Percentiles rank a stretch among this genome's conserved stretches.
Evolutionary conservation across 768 basidiomycete genomes (phyloP).

Genomic region (Boletellus ananiceps): DNA sequence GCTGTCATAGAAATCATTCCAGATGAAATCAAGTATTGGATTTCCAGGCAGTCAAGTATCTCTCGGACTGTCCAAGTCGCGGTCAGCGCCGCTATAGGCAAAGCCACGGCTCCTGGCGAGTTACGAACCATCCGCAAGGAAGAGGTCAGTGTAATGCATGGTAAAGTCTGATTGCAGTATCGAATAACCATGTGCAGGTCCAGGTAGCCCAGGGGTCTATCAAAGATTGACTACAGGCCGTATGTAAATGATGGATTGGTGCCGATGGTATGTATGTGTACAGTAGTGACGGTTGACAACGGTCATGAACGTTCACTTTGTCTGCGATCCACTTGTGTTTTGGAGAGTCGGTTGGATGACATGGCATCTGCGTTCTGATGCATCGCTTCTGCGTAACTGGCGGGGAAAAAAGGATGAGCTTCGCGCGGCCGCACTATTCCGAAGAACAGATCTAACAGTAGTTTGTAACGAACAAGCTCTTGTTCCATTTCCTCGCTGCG

Average conservation of each 20-base stretch:
- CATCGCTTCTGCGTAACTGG: slow-evolving; percentile 69
- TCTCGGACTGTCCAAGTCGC: slow-evolving; percentile 59
- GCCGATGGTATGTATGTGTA: slow-evolving; percentile 18
- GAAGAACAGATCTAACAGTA: slow-evolving; percentile 47
- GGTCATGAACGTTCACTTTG: slow-evolving; percentile 18
- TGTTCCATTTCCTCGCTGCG: slow-evolving; percentile 91
- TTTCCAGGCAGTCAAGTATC: slow-evolving; percentile 55
- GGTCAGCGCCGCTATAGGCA: slow-evolving; percentile 55
- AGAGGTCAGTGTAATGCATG: slow-evolving; percentile 49
- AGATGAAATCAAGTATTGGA: slow-evolving; percentile 78
- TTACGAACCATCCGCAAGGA: slow-evolving; percentile 65
- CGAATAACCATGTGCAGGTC: slow-evolving; percentile 33
- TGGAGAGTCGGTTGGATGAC: slow-evolving; percentile 59
- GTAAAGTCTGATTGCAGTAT: neutral
- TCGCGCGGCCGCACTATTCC: neutral
- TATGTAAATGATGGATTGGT: slow-evolving; percentile 4
- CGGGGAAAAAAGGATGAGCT: neutral
- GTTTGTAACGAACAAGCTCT: slow-evolving; percentile 91
- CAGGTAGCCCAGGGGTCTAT: slow-evolving; percentile 34
- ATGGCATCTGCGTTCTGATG: slow-evolving; percentile 70
- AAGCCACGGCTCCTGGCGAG: slow-evolving; percentile 66
- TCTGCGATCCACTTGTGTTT: slow-evolving; percentile 11
- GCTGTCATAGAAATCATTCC: slow-evolving; percentile 76
- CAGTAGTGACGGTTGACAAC: slow-evolving; percentile 1
- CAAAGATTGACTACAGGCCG: slow-evolving; percentile 5